Evolutionary conservation across 1,139 yeast genomes (phyloP).

Genomic region (Pichia sp.): DNA sequence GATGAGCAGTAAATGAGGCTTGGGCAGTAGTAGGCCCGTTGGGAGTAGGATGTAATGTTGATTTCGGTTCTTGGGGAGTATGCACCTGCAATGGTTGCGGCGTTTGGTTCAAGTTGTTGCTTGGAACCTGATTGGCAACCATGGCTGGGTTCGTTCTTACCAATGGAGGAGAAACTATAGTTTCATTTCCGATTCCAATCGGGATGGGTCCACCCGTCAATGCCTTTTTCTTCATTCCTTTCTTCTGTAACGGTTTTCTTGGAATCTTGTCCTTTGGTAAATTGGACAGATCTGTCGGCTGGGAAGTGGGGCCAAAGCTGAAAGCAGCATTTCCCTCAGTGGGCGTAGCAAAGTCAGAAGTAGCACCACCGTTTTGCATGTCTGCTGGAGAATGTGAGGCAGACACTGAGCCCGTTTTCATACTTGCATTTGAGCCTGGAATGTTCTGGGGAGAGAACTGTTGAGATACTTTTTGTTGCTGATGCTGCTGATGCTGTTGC

Average conservation of each 20-base stretch:
- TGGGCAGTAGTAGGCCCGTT: too few species aligned
- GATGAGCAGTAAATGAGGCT: too few species aligned
- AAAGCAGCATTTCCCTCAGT: neutral
- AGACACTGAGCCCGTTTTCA: neutral
- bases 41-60: too few species aligned
- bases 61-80: too few species aligned
- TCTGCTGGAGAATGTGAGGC: slow-evolving; percentile 6
- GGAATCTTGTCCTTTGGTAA: slow-evolving; percentile 14
- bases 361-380: neutral
- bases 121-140: neutral
- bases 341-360: neutral
- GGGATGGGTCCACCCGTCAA: slow-evolving; percentile 9
- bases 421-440: neutral
- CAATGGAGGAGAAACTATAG: neutral
- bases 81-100: neutral
- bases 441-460: neutral
- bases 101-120: neutral
- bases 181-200: too few species aligned
- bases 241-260: slow-evolving; percentile 15
- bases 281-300: neutral
- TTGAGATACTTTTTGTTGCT: neutral
- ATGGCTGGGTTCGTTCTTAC: neutral
- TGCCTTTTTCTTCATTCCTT: slow-evolving; percentile 18
- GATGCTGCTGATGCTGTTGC: neutral
- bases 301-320: neutral